Percentiles rank a stretch among this genome's conserved stretches.
Conservation (phyloP, 129 eudicot genomes). For the Flaveria trinervia region DNA sequence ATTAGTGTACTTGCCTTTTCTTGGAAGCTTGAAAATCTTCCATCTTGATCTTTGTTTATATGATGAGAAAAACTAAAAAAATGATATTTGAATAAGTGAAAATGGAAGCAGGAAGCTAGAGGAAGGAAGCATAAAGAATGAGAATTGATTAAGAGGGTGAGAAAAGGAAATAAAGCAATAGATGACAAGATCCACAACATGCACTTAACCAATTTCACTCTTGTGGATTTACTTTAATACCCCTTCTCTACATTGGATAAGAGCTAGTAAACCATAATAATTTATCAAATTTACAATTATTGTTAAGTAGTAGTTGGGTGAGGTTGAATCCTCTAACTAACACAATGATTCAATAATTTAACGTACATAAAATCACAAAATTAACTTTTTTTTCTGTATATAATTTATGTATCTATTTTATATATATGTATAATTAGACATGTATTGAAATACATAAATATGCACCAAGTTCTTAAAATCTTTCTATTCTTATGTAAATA, state of each 20-base stretch:
- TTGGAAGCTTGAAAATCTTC: constrained; percentile 50
- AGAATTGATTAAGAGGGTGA: constrained; percentile 38
- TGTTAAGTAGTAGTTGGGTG: constrained; percentile 30
- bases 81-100: background rate
- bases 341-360: too few species aligned
- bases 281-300: constrained; percentile 21
- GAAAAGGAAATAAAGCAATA: constrained; percentile 40
- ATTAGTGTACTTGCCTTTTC: constrained; percentile 49
- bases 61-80: background rate
- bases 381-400: too few species aligned
- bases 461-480: too few species aligned
- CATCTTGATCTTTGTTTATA: constrained; percentile 24
- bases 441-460: too few species aligned
- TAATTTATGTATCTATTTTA: too few species aligned
- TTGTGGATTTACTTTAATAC: constrained; percentile 31
- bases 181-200: constrained; percentile 41
- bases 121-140: constrained; percentile 38
- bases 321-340: constrained; percentile 28
- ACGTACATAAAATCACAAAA: background rate
- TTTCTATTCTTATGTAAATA: too few species aligned
- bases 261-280: constrained; percentile 16
- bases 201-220: constrained; percentile 34
- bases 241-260: constrained; percentile 29
- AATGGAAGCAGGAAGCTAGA: too few species aligned
- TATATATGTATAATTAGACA: too few species aligned